phyloP scores from a whole-genome alignment of 345 rosid genomes.

The Acer yangbiense region DNA sequence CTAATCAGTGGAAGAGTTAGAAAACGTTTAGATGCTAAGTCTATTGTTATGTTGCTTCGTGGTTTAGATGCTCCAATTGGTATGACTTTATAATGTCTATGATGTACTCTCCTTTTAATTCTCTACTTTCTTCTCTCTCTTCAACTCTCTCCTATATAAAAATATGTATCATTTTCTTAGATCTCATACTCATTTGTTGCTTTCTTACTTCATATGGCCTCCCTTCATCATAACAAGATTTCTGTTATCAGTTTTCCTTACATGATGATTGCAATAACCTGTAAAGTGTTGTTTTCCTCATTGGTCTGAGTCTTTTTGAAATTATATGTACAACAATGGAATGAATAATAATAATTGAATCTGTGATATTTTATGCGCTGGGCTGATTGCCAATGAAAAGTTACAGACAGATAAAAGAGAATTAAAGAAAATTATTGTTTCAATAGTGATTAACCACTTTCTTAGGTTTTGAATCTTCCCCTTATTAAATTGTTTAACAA shows the following conservation, averaged over 20 bases:
- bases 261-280: too few species aligned
- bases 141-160: not conserved
- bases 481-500: too few species aligned
- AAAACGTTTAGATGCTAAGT: constrained; percentile 78
- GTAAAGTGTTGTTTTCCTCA: not conserved
- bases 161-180: not conserved
- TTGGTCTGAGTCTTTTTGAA: not conserved
- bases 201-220: not conserved
- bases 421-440: too few species aligned
- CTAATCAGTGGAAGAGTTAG: constrained; percentile 67
- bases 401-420: too few species aligned
- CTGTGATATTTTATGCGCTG: not conserved
- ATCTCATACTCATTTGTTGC: not conserved
- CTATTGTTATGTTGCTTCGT: constrained; percentile 70
- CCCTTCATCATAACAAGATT: not conserved
- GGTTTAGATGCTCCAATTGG: constrained; percentile 71
- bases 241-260: too few species aligned
- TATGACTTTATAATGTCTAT: constrained; percentile 29
- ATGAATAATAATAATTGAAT: not conserved
- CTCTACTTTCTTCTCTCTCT: not conserved
- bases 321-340: not conserved
- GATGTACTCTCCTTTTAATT: not conserved
- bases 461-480: too few species aligned
- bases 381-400: too few species aligned
- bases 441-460: too few species aligned